Base-by-base conservation (phyloP, 371 early-diverging fungal species). In the Mucor velutinosus region DNA sequence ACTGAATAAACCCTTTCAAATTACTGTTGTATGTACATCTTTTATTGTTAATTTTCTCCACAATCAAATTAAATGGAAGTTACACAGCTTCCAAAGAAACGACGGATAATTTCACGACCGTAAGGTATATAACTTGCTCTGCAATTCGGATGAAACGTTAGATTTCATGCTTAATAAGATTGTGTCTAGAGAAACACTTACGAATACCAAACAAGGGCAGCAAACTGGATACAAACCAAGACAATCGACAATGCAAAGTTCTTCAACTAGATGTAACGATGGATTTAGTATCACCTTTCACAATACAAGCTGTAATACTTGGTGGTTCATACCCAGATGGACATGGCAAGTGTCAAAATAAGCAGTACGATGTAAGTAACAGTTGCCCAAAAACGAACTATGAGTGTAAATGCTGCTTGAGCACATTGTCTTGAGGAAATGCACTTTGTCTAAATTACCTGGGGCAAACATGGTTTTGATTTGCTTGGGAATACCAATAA, bases 121-220 rank as follows among this genome's bases (percentile, higher is more conserved):
- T 83, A 83, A n/a, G 84, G 84, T 67, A 83, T 83, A 60, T 84
- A 84, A 60, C 84, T 84, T 65, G 84, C 84, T 12, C 81, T 83
- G 25, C 14, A 37, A 37, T 23, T 12, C 19, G 25, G 12, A 25
- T 60, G 8, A 62, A 41, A 56, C 8, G 14, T n/a, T 14, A 51
- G 37, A 0, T 27, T n/a, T 21, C 7, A 23, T 11, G 3, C 8
- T 51, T 4, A 2, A 51, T 23, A n/a, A 1, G 14, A 14, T 14
- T 1, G 15, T 14, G 5, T 19, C 4, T 1, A 23, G 23, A 6
- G 43, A 29, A 25, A 63, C 15, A 83, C 84, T 83, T 81, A 83
- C 84, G 81, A 84, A 84, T 93, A 93, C 93, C 96, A 96, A 66
- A 94, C 87, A 64, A 96, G 74, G 4, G 96, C 95, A 65, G 90